phyloP scores from a whole-genome alignment of 2,329 filamentous ascomycete species.

The Didymellaceae sp. region DNA sequence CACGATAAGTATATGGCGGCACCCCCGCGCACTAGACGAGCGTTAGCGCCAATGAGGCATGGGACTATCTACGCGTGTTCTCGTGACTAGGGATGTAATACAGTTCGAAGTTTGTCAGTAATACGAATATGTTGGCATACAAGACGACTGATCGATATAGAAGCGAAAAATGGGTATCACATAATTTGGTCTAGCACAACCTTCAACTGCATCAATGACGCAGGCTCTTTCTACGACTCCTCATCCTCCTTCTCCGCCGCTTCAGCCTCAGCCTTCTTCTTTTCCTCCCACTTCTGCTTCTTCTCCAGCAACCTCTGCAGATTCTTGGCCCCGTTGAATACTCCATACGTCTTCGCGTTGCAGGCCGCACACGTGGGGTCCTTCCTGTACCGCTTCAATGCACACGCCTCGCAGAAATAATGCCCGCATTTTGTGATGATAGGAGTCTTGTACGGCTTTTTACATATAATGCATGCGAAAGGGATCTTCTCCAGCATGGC shows the following conservation, averaged over 20 bases:
- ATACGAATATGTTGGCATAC: no score
- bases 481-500: constrained; percentile 82
- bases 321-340: constrained; percentile 87
- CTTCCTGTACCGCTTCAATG: constrained; percentile 83
- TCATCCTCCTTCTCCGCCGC: constrained; percentile 47
- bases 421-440: constrained; percentile 91
- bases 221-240: not conserved
- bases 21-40: constrained; percentile 9
- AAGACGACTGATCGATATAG: not conserved
- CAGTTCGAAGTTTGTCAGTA: not conserved
- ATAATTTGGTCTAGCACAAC: not conserved
- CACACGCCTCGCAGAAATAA: constrained; percentile 94
- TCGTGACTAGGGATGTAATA: constrained; percentile 4
- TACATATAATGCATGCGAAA: constrained; percentile 88
- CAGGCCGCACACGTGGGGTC: constrained; percentile 88
- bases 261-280: constrained; percentile 62
- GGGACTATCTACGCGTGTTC: constrained; percentile 11
- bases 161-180: constrained; percentile 6
- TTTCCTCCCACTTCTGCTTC: constrained; percentile 69
- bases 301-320: constrained; percentile 79
- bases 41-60: constrained; percentile 10
- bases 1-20: not conserved
- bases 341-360: constrained; percentile 81
- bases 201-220: not conserved
- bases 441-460: constrained; percentile 76